Base-by-base conservation (phyloP, 768 basidiomycete species). In the Hydnomerulius pinastri region DNA sequence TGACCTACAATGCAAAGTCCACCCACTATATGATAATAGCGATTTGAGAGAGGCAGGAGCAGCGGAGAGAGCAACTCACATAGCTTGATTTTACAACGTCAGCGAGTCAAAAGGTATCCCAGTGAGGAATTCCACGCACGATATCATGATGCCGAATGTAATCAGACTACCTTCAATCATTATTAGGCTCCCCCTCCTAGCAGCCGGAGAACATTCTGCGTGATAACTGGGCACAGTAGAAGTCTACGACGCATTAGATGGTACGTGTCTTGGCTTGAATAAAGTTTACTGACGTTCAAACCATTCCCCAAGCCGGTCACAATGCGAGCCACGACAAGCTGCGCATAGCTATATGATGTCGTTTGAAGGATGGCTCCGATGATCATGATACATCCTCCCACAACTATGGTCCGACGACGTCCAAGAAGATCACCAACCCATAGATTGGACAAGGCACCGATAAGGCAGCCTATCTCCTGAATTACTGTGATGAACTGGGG, bases 271-370 rank as follows among this genome's bases (percentile, higher is more conserved):
- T 6, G 2, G 13, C 3, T 5, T 35, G 20, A 30, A 38, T 23
- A 32, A 12, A 36, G 40, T 43, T 23, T 28, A 67, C 74, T 10
- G 51, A 80, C 79, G 55, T 82, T 83, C 36, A 85, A 61, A 20
- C 83, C 85, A 53, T 86, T 86, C 15, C 85, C 83, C n/a, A 85
- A 56, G 13, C 85, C 83, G 3, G 82, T 83, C 37, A 83, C 57
- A 47, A 81, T 72, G 9, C 84, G 76, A 4, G 82, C 84, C 13
- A 85, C 79, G 36, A 85, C 72, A 53, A 87, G 74, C 57, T 85
- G 83, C 0, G 79, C 71, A 51, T 84, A 85, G 50, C 77, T 75
- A 50, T 73, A 82, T 3, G 83, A 77, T 4, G 81, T 68, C 12
- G 78, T 63, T 58, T 86, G 83, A 11, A 86, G 68, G 48, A 84